Base-by-base conservation (phyloP, 495 filamentous ascomycete genomes). In the Xylona heveae region DNA sequence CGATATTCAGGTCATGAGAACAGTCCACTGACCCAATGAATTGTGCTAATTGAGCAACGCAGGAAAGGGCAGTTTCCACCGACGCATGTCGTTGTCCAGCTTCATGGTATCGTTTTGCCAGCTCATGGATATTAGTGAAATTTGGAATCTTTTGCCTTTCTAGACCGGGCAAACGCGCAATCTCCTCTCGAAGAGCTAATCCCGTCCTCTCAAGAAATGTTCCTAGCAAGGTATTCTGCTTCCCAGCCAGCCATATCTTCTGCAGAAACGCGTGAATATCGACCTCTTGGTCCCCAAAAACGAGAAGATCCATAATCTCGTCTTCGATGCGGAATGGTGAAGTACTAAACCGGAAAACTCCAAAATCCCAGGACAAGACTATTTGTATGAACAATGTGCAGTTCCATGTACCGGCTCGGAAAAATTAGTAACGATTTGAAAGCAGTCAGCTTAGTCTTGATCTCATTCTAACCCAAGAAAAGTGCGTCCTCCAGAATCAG, bases 261-360 rank as follows among this genome's bases (percentile, higher is more conserved):
- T 2, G 10, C 7, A 40, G 32, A 30, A 40, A 37, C 5, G 24
- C 18, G 13, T 17, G 28, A 17, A 24, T 21, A 22, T 37, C 38
- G 10, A 26, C 38, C 12, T 33, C 37, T 21, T 40, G 38, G 14
- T 40, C 38, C n/a, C 38, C 38, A 29, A 36, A 40, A 15, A 40
- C 22, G 27, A 36, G 26, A 21, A 40, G 25, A 13, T 40, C 26
- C 38, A 40, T 40, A 25, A 23, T 30, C n/a, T n/a, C n/a, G n/a
- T n/a, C n/a, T n/a, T n/a, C n/a, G n/a, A n/a, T n/a, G n/a, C n/a
- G n/a, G n/a, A n/a, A n/a, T n/a, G n/a, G n/a, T n/a, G n/a, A n/a
- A n/a, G n/a, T n/a, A n/a, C n/a, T n/a, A n/a, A n/a, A n/a, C n/a
- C n/a, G n/a, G n/a, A n/a, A n/a, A n/a, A n/a, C n/a, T n/a, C n/a